Evolutionary conservation across 305 asterid genomes (phyloP).

Genomic region (Rubia peregrina): DNA sequence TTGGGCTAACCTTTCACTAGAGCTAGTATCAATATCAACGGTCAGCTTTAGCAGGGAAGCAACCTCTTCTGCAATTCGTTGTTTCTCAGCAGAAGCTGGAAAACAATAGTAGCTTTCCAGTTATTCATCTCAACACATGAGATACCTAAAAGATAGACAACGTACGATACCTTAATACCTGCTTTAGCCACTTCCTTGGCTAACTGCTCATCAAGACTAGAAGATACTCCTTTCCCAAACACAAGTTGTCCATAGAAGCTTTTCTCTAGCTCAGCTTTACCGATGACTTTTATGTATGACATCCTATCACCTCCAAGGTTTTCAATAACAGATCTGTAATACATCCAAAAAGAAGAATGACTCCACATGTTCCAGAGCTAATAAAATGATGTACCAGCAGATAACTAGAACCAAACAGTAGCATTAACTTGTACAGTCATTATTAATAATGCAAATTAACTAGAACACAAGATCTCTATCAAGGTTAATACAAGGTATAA

Average conservation of each 20-base stretch:
- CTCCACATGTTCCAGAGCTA: background rate
- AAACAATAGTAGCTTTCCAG: constrained; percentile 8
- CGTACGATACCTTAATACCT: constrained; percentile 33
- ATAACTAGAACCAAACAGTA: background rate
- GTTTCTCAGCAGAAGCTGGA: constrained; percentile 81
- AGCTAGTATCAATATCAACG: constrained; percentile 58
- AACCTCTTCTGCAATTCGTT: constrained; percentile 79
- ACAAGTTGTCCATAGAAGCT: constrained; percentile 85
- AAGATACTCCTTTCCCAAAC: constrained; percentile 64
- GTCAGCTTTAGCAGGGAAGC: constrained; percentile 82
- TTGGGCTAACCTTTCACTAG: constrained; percentile 63
- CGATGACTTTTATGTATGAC: constrained; percentile 54
- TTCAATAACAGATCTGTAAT: constrained; percentile 55
- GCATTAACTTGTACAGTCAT: background rate
- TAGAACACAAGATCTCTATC: background rate
- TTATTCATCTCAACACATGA: background rate
- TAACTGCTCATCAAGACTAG: constrained; percentile 73
- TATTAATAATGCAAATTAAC: background rate
- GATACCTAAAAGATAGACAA: constrained; percentile 4
- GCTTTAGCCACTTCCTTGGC: constrained; percentile 83
- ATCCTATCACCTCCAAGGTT: constrained; percentile 69
- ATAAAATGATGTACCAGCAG: constrained; percentile 6
- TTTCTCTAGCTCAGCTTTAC: constrained; percentile 57
- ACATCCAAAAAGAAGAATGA: constrained; percentile 15
- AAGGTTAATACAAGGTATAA: background rate